A percentile compares a stretch with the other conserved stretches of the same genome.
These are phyloP conservation scores for Scutellaria baicalensis DNA, from an alignment of 257 asterid species.

Conservation along the genomic window DNA sequence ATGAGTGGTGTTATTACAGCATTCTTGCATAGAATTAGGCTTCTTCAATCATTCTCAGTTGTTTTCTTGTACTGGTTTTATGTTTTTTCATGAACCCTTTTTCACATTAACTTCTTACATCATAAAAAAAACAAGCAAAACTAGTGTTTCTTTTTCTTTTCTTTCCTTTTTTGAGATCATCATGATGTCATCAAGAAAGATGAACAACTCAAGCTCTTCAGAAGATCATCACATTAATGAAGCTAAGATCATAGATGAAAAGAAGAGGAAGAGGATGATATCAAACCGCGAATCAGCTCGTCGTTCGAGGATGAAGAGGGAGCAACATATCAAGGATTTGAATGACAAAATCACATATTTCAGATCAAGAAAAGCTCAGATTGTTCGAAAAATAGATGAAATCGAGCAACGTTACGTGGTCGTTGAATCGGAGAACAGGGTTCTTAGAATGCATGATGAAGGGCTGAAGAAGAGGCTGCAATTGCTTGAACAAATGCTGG, in stretches of 20 bases:
- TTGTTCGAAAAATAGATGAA: constrained; percentile 16
- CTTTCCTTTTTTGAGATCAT: neutral
- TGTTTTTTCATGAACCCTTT: constrained; percentile 29
- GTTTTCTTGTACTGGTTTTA: constrained; percentile 53
- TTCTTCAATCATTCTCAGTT: constrained; percentile 49
- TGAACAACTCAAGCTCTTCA: constrained; percentile 25
- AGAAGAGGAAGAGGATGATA: constrained; percentile 57
- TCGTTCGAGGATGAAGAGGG: constrained; percentile 62
- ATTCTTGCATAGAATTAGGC: constrained; percentile 29
- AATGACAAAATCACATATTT: constrained; percentile 31
- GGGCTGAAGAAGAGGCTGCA: constrained; percentile 42
- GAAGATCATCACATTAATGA: constrained; percentile 20
- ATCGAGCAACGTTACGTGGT: constrained; percentile 8
- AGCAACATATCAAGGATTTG: constrained; percentile 54
- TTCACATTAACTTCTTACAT: neutral
- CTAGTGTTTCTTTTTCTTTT: neutral
- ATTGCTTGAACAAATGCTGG: constrained; percentile 20
- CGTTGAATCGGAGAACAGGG: constrained; percentile 39
- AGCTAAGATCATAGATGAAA: constrained; percentile 31
- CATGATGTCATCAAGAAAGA: constrained; percentile 39
- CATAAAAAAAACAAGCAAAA: neutral
- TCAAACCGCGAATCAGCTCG: constrained; percentile 68
- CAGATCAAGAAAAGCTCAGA: constrained; percentile 11
- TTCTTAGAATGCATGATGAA: constrained; percentile 28
- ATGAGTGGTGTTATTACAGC: constrained; percentile 27